A percentile compares a stretch with the other conserved stretches of the same genome.
Evolutionary conservation across 176 grass and related monocot genomes (phyloP).

Genomic region (Oryza glaberrima): DNA sequence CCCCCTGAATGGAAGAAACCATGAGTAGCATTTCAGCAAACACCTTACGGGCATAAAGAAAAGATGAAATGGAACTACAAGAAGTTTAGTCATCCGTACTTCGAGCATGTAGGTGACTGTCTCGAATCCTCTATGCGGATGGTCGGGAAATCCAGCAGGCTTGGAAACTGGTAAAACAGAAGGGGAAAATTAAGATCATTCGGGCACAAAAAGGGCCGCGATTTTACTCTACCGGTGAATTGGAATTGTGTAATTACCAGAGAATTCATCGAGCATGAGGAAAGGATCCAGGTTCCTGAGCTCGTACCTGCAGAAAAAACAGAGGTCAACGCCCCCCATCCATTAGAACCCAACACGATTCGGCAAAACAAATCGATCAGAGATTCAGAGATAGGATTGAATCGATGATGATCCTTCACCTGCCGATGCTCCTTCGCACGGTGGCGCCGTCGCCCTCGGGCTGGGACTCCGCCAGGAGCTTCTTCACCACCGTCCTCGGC

Average conservation of each 20-base stretch:
- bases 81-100: not conserved
- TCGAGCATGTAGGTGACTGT: conserved; percentile 95
- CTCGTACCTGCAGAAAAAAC: conserved; percentile 50
- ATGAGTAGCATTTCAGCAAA: conserved; percentile 40
- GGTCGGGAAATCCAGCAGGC: conserved; percentile 78
- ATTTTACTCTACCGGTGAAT: not conserved
- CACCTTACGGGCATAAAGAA: conserved; percentile 8
- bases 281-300: conserved; percentile 76
- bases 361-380: not conserved
- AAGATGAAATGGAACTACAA: not conserved
- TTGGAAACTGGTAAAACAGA: conserved; percentile 49
- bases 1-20: conserved; percentile 50
- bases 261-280: conserved; percentile 80
- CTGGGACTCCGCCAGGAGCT: conserved; percentile 70
- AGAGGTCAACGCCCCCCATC: not conserved
- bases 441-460: conserved; percentile 74
- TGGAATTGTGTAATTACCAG: conserved; percentile 15
- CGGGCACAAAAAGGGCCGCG: too few species aligned
- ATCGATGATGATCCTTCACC: conserved; percentile 22
- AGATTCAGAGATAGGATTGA: not conserved
- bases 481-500: conserved; percentile 65
- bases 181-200: not conserved
- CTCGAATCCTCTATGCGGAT: conserved; percentile 85
- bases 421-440: conserved; percentile 86
- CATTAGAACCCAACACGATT: not conserved